Base-by-base conservation (phyloP, 257 asterid species). In the Capsicum rhomboideum region DNA sequence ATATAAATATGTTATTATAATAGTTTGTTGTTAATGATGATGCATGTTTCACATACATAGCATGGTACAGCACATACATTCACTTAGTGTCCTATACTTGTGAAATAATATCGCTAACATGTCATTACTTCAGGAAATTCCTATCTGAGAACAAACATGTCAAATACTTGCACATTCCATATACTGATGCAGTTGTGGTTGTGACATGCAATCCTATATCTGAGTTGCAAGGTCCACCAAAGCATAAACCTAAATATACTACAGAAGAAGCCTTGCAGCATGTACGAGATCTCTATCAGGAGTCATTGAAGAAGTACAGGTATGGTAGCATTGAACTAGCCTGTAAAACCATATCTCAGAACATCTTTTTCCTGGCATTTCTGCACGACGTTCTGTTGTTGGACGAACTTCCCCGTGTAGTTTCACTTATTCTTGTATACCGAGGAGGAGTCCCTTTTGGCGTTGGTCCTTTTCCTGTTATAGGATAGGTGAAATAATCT, bases 71-170 rank as follows among this genome's bases (percentile, higher is more conserved):
- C 59, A 74, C 59, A 14, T 74, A 12, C 10, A 4, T 14, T 74
- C 42, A 26, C 81, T 26, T 49, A 10, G 4, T 26, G 59, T 16
- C 81, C 17, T 75, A 4, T 7, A 14, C 44, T 26, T 75, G 81
- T 49, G 61, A 75, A 49, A 50, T 75, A 49, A 75, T 75, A 44
- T 16, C 17, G 7, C 81, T 49, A 49, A 75, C 10, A 80, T 85
- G 77, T 71, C 88, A 53, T 68, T 88, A 71, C 88, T 87, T 90
- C 94, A 97, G 99, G 85, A 93, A 94, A 86, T 91, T 90, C 84
- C 87, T 97, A 34, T 91, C 97, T 0, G 98, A 95, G 86, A 97
- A 97, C 93, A 97, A 92, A 95, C 98, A 97, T 82, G 95, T 97
- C 86, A 94, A 95, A 78, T 97, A 92, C 88, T 91, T 97, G 85